A percentile compares a stretch with the other conserved stretches of the same genome.
These are phyloP conservation scores for Elaphomyces granulatus DNA, from an alignment of 495 filamentous ascomycete genomes.

Conservation along the genomic window DNA sequence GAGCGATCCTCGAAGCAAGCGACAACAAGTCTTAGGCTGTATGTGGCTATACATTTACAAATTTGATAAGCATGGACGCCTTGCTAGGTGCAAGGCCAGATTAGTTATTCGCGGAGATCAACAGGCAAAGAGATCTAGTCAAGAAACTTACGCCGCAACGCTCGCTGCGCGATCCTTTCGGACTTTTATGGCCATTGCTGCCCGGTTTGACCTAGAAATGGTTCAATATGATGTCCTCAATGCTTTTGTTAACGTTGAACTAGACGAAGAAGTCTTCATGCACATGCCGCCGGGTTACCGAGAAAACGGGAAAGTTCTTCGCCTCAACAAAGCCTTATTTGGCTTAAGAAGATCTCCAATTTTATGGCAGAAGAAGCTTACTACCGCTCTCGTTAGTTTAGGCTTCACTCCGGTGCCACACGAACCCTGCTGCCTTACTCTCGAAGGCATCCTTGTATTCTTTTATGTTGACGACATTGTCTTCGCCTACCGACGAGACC, in stretches of 20 bases:
- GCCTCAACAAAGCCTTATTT: conserved; percentile 10
- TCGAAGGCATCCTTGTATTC: conserved; percentile 11
- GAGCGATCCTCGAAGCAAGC: background rate
- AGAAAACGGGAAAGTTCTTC: conserved; percentile 1
- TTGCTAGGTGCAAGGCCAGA: conserved; percentile 17
- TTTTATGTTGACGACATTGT: conserved; percentile 16
- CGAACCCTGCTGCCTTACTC: conserved; percentile 11
- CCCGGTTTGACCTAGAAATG: conserved; percentile 7
- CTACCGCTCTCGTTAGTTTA: conserved; percentile 6
- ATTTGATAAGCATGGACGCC: conserved; percentile 9
- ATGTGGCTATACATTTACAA: conserved; percentile 12
- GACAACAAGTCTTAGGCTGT: background rate
- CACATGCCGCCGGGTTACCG: conserved; percentile 6
- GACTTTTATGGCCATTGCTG: conserved; percentile 11
- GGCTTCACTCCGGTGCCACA: conserved; percentile 8
- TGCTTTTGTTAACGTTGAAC: conserved; percentile 14
- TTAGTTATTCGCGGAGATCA: conserved; percentile 16
- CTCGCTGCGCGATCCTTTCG: conserved; percentile 12
- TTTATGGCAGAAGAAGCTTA: conserved; percentile 13
- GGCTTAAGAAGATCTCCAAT: conserved; percentile 13
- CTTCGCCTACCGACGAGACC: background rate
- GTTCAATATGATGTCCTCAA: conserved; percentile 12
- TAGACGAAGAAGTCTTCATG: conserved; percentile 10
- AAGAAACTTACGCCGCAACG: conserved; percentile 11
- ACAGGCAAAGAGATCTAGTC: conserved; percentile 4